phyloP scores from a whole-genome alignment of 768 basidiomycete genomes.

The Agaricus subrufescens region DNA sequence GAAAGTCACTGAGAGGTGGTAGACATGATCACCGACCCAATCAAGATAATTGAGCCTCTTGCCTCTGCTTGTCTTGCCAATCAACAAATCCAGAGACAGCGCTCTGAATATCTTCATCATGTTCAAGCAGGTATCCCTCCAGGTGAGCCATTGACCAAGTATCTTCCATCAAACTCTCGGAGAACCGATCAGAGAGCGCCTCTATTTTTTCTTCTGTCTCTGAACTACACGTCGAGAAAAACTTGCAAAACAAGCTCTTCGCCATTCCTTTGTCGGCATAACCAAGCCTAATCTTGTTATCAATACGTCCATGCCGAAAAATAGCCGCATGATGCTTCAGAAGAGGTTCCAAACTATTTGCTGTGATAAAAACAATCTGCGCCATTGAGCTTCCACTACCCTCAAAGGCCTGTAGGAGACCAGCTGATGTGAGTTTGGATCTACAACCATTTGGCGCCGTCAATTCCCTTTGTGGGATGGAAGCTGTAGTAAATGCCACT shows the following conservation, averaged over 20 bases:
- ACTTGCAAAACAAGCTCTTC: constrained; percentile 51
- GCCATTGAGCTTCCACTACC: constrained; percentile 28
- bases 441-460: too few relatives aligned
- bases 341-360: constrained; percentile 47
- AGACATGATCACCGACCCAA: too few relatives aligned
- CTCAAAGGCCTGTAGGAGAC: too few relatives aligned
- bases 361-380: constrained; percentile 68
- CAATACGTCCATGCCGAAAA: constrained; percentile 64
- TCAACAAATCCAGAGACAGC: background rate
- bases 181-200: constrained; percentile 28
- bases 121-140: background rate
- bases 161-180: constrained; percentile 51
- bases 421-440: too few relatives aligned
- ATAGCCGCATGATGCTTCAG: constrained; percentile 53
- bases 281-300: constrained; percentile 61
- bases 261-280: constrained; percentile 57
- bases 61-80: background rate
- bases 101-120: background rate
- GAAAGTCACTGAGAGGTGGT: too few relatives aligned
- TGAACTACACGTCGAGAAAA: constrained; percentile 25
- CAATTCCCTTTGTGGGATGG: too few relatives aligned
- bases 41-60: too few relatives aligned
- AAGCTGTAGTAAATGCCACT: constrained; percentile 16
- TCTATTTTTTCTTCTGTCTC: background rate
- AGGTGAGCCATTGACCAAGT: background rate